Evolutionary conservation across 2,329 filamentous ascomycete species (phyloP).

Genomic region (Parafenestella ontariensis): DNA sequence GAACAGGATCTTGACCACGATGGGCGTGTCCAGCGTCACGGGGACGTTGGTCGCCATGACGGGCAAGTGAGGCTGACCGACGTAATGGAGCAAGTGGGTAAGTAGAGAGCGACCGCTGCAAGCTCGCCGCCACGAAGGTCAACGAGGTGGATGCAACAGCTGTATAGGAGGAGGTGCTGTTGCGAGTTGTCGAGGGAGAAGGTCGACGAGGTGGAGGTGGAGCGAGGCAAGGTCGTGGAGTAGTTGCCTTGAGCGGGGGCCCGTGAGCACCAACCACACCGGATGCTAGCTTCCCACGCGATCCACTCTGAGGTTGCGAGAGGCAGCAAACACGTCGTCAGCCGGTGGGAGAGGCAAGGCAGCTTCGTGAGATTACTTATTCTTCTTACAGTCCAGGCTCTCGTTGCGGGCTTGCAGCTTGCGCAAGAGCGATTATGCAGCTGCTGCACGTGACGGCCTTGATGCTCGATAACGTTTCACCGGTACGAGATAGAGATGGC

Average conservation of each 20-base stretch:
- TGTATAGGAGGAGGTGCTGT: background rate
- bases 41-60: constrained; percentile 54
- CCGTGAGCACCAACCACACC: constrained; percentile 11
- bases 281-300: background rate
- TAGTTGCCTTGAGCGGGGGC: constrained; percentile 28
- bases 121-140: constrained; percentile 9
- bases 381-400: background rate
- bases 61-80: constrained; percentile 37
- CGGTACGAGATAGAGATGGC: constrained; percentile 4
- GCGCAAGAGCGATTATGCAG: background rate
- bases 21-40: constrained; percentile 71
- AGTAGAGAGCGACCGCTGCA: constrained; percentile 14
- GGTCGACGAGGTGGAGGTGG: constrained; percentile 16
- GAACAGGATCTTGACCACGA: constrained; percentile 85
- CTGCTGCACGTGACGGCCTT: background rate
- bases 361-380: background rate
- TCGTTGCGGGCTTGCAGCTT: background rate
- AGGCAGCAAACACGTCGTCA: constrained; percentile 3
- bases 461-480: constrained; percentile 6
- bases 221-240: constrained; percentile 21
- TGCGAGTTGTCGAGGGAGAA: constrained; percentile 11
- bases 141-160: constrained; percentile 8
- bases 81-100: constrained; percentile 14
- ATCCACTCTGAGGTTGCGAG: background rate
- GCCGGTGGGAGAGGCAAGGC: background rate